Conservation (phyloP, 768 basidiomycete species). For the Suillus americanus region DNA sequence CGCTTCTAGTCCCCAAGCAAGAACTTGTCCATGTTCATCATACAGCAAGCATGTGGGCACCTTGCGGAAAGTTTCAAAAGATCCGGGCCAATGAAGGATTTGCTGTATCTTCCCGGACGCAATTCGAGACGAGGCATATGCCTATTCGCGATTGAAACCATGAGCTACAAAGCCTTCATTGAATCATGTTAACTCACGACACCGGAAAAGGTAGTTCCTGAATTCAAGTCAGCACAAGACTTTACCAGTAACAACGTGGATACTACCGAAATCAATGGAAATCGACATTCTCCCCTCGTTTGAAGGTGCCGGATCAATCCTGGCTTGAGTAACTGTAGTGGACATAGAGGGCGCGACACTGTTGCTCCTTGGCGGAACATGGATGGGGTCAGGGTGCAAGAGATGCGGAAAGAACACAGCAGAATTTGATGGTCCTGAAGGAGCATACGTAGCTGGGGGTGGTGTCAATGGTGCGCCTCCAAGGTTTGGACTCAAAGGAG, state of each 20-base stretch:
- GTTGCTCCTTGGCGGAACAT: slow-evolving; percentile 16
- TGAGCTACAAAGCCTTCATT: background rate
- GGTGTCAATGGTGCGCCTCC: background rate
- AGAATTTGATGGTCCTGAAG: background rate
- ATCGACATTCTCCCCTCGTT: slow-evolving; percentile 82
- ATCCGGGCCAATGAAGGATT: slow-evolving; percentile 84
- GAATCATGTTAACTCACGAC: slow-evolving; percentile 55
- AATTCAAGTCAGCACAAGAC: background rate
- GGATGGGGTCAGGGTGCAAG: slow-evolving; percentile 31
- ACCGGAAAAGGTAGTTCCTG: slow-evolving; percentile 87
- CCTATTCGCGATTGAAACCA: slow-evolving; percentile 40
- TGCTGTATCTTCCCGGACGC: slow-evolving; percentile 79
- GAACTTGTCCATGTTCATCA: slow-evolving; percentile 66
- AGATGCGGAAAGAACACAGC: slow-evolving; percentile 14
- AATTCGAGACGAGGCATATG: slow-evolving; percentile 85
- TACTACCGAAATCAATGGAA: slow-evolving; percentile 81
- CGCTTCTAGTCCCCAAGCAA: slow-evolving; percentile 87
- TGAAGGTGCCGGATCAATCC: slow-evolving; percentile 23
- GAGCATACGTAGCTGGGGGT: slow-evolving; percentile 1
- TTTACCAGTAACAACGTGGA: background rate
- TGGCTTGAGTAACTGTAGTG: slow-evolving; percentile 10
- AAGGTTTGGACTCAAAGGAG: slow-evolving; percentile 5
- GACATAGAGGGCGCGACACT: slow-evolving; percentile 25
- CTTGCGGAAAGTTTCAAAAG: slow-evolving; percentile 84
- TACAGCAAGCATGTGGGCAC: slow-evolving; percentile 85